phyloP scores from a whole-genome alignment of 805 yeast species.

The Wickerhamiella alocasiicola region DNA sequence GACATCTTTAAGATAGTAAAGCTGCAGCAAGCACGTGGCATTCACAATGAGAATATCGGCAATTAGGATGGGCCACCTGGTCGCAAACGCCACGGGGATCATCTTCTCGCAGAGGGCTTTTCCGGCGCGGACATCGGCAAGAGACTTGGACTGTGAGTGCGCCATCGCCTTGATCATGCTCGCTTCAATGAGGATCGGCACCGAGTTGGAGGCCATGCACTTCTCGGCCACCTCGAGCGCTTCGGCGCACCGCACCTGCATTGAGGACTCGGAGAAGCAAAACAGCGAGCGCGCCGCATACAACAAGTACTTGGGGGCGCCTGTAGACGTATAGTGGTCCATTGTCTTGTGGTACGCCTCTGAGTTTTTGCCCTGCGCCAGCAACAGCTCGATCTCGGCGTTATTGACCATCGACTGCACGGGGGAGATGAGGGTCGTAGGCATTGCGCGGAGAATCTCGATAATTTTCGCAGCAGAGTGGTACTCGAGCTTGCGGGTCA shows the following conservation, averaged over 20 bases:
- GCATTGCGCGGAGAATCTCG: neutral
- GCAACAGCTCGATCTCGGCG: slow-evolving; percentile 4
- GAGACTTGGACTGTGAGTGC: neutral
- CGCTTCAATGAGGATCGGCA: slow-evolving; percentile 1
- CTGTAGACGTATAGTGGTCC: neutral
- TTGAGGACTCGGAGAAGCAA: slow-evolving; percentile 5
- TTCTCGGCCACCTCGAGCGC: slow-evolving; percentile 5
- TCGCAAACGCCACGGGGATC: neutral
- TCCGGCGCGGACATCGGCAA: neutral
- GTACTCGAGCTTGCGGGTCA: neutral
- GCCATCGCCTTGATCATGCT: slow-evolving; percentile 1
- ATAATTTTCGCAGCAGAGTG: slow-evolving; percentile 1
- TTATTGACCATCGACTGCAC: neutral
- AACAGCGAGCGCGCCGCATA: slow-evolving; percentile 8
- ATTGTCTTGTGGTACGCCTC: slow-evolving; percentile 1
- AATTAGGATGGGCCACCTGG: neutral
- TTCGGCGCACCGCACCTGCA: slow-evolving; percentile 4
- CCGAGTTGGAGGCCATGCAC: slow-evolving; percentile 4
- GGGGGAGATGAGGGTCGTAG: neutral
- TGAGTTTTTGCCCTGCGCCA: slow-evolving; percentile 4
- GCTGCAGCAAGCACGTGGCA: slow-evolving; percentile 3
- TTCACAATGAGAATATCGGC: neutral
- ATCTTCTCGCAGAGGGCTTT: neutral
- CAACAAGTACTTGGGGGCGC: neutral
- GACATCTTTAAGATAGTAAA: neutral